A percentile compares a stretch with the other conserved stretches of the same genome.
These are phyloP conservation scores for Pyrenophora teres DNA, from an alignment of 2,329 filamentous ascomycete genomes.

Conservation along the genomic window DNA sequence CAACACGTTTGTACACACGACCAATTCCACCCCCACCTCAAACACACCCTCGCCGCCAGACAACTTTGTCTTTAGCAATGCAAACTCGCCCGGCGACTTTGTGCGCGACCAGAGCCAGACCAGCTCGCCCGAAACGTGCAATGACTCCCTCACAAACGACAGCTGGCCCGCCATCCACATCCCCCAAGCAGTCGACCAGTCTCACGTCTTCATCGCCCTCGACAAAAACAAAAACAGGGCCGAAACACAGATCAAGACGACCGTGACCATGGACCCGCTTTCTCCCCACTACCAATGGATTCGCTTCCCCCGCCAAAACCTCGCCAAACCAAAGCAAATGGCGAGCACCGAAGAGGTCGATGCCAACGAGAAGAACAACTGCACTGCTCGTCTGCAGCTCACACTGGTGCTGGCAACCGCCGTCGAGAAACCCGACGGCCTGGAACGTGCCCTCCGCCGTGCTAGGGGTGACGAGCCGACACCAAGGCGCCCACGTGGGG, in stretches of 20 bases:
- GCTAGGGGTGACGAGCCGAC: slow-evolving; percentile 55
- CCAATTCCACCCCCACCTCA: slow-evolving; percentile 29
- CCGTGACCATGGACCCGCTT: slow-evolving; percentile 75
- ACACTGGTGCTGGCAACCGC: slow-evolving; percentile 85
- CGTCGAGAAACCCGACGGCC: slow-evolving; percentile 73
- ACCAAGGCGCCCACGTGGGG: slow-evolving; percentile 41
- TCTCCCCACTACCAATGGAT: slow-evolving; percentile 77
- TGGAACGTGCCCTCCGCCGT: slow-evolving; percentile 68
- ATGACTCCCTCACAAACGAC: slow-evolving; percentile 26
- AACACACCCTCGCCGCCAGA: slow-evolving; percentile 38
- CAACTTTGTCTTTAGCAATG: slow-evolving; percentile 38
- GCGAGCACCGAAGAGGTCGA: slow-evolving; percentile 70
- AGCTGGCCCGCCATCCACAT: slow-evolving; percentile 35
- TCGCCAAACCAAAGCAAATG: slow-evolving; percentile 91
- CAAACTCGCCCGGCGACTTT: slow-evolving; percentile 40
- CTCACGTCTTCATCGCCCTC: slow-evolving; percentile 28
- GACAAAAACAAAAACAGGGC: slow-evolving; percentile 76
- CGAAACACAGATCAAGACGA: slow-evolving; percentile 93
- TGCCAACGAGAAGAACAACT: slow-evolving; percentile 75
- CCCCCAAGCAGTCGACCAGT: slow-evolving; percentile 28
- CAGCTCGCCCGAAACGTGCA: slow-evolving; percentile 37
- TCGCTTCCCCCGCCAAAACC: slow-evolving; percentile 85
- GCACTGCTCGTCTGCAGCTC: slow-evolving; percentile 31
- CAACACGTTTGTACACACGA: slow-evolving; percentile 25
- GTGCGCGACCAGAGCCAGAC: slow-evolving; percentile 36